Base-by-base conservation (phyloP, 768 basidiomycete species). In the Tulasnella sp. region DNA sequence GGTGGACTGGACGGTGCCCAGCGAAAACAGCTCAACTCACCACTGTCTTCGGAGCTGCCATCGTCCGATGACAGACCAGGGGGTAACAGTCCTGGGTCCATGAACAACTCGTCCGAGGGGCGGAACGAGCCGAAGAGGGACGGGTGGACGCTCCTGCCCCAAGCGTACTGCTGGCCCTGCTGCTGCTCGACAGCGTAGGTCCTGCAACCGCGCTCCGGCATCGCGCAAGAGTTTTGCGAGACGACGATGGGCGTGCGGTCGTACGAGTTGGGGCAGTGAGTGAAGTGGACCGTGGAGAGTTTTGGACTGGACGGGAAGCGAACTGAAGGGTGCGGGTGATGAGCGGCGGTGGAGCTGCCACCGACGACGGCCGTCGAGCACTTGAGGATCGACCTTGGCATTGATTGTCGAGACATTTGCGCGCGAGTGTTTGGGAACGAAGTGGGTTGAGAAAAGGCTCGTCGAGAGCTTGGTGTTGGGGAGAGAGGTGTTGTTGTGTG, bases 271-370 rank as follows among this genome's bases (percentile, higher is more conserved):
- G 77, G 77, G 48, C 77, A 77, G 44, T 77, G 77, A 18, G 77
- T 77, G 44, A 70, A 72, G 77, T 71, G 55, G 39, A 77, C 77
- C 2, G 77, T 77, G 13, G 77, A 77, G 40, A 77, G 61, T 44
- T 77, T 40, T 29, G 77, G 77, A 46, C 77, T 77, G 69, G 77
- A 77, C 37, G 77, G 77, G 71, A 77, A 77, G 69, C 77, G 77
- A 37, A 77, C 77, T 32, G 77, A 40, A 48, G 23, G 37, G 57
- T 42, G 48, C 32, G 18, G n/a, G 75, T 35, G 46, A 42, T 69
- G 15, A 7, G 69, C 70, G 67, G 37, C 20, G 26, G 29, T 35
- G 44, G 69, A 39, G 29, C 40, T 9, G 26, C 15, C 7, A 29
- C 67, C 20, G 15, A 15, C 48, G 23, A 42, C 15, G 10, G 61